Base-by-base conservation (phyloP, 805 yeast species). In the Saturnispora saitoi region DNA sequence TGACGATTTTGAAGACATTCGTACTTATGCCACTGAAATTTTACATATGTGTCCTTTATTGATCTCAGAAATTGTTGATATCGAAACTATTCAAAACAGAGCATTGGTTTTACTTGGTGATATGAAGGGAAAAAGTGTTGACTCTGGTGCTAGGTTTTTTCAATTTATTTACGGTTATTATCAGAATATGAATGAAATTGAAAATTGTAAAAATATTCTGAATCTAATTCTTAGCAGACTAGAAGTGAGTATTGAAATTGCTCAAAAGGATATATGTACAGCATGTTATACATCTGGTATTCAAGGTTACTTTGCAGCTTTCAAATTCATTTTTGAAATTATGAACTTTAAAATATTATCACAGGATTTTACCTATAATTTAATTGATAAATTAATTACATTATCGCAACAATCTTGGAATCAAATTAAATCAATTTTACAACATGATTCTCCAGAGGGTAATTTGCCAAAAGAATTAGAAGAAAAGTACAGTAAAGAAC, bases 1-100 rank as follows among this genome's bases (percentile, higher is more conserved):
- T 29, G 83, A 83, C 60, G 82, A 83, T 52, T 89, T 80, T 63
- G 88, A 85, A 49, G 96, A 89, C 59, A 73, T 90, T 17, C 73
- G 98, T 51, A 69, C 71, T 4, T 49, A 59, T 9, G 68, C 87
- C 1, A 72, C 73, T 1, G 52, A 60, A 2, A 47, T 82, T 1
- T 58, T 88, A 19, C 61, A 69, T 8, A 69, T 51, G 68, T 70
- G 76, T 3, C 77, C 81, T 0, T 47, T 60, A 1, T 56, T 66
- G 1, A 53, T 70, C 8, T 59, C 61, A 6, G 26, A 38, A 8
- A 24, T 45, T 14, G 45, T 58, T 11, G 55, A 60, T 37, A 48
- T 61, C 26, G 54, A 54, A 14, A 47, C 61, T 19, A 54, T 58
- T 6, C 38, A 55, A 11, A 17, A 30, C 0, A 58, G 66, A 42